Evolutionary conservation across 495 filamentous ascomycete species (phyloP).

Genomic region (Tuber microsphaerosporum): DNA sequence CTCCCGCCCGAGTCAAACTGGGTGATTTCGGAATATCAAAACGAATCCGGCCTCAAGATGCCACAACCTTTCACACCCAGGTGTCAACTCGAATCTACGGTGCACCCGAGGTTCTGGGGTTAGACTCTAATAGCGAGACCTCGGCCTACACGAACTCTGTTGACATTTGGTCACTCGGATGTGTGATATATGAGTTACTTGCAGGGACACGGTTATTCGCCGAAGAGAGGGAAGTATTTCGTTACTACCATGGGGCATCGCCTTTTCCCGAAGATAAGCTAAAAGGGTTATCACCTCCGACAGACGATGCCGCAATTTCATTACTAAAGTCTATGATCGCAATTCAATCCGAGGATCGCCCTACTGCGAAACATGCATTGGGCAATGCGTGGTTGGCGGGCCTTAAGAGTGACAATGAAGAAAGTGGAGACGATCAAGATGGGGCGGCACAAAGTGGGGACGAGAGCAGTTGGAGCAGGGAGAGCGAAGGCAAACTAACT

Average conservation of each 20-base stretch:
- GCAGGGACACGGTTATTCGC: neutral
- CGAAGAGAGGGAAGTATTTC: too few relatives aligned
- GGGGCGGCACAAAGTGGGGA: neutral
- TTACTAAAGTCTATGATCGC: neutral
- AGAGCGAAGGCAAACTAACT: neutral
- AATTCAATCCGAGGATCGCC: neutral
- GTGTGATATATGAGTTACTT: slow-evolving; percentile 17
- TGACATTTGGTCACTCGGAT: slow-evolving; percentile 30
- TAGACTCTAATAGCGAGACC: slow-evolving; percentile 1
- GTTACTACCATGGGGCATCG: neutral
- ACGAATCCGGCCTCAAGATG: neutral
- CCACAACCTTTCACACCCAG: slow-evolving; percentile 10
- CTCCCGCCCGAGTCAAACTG: slow-evolving; percentile 17
- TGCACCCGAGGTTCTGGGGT: slow-evolving; percentile 21
- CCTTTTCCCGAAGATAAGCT: slow-evolving; percentile 7
- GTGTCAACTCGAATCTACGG: slow-evolving; percentile 14
- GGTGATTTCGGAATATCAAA: slow-evolving; percentile 25
- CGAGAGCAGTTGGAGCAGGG: neutral
- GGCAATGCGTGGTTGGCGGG: neutral
- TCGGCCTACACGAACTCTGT: slow-evolving; percentile 26
- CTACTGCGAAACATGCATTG: neutral
- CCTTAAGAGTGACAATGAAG: neutral
- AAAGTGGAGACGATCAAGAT: neutral
- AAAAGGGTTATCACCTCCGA: neutral
- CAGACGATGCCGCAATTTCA: neutral